Percentiles rank a stretch among this genome's conserved stretches.
Evolutionary conservation across 202 grass and related monocot species (phyloP).

Genomic region (Hordeum pubiflorum): DNA sequence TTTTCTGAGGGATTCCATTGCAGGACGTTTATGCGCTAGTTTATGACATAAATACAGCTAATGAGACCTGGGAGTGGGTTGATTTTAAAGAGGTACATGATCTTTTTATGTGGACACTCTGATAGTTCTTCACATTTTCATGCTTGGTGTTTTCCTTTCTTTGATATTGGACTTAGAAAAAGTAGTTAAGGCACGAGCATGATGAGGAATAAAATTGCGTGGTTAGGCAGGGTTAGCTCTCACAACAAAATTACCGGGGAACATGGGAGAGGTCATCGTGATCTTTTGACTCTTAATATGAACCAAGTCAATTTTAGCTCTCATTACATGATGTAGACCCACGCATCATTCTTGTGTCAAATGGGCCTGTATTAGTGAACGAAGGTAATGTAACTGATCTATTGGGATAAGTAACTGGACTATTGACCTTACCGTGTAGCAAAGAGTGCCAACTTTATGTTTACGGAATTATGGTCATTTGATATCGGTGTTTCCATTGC

Average conservation of each 20-base stretch:
- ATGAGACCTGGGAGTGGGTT: constrained; percentile 90
- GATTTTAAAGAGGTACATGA: constrained; percentile 79
- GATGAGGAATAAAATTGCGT: neutral
- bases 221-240: neutral
- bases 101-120: neutral
- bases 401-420: neutral
- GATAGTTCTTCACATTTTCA: neutral
- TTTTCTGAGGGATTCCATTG: constrained; percentile 38
- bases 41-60: constrained; percentile 75
- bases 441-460: neutral
- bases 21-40: constrained; percentile 71
- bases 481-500: neutral
- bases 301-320: neutral
- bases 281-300: neutral
- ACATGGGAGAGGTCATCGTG: neutral
- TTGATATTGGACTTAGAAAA: neutral
- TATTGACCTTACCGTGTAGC: neutral
- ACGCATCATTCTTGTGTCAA: neutral
- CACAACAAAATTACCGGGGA: neutral
- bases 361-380: neutral
- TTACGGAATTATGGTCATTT: neutral
- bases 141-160: neutral
- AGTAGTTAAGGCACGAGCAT: neutral
- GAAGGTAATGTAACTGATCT: neutral
- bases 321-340: neutral